Conservation (phyloP, 2,329 filamentous ascomycete genomes). For the Sarocladiaceae sp. region DNA sequence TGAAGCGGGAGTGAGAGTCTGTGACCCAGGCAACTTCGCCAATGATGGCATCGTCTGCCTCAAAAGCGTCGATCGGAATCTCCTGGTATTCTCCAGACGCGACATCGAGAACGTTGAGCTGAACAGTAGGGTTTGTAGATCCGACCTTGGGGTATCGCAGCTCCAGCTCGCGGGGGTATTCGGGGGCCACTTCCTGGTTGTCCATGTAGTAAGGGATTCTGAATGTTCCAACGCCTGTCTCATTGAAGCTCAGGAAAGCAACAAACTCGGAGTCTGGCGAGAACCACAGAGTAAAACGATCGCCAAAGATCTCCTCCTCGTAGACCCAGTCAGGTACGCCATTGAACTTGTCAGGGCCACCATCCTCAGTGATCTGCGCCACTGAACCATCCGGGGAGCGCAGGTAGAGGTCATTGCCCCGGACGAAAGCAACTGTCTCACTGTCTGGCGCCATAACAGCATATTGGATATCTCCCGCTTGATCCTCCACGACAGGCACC, state of each 20-base stretch:
- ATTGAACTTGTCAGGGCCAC: conserved; percentile 56
- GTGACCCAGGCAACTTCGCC: conserved; percentile 65
- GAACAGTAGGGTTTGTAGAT: conserved; percentile 58
- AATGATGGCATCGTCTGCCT: conserved; percentile 55
- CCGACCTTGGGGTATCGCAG: conserved; percentile 65
- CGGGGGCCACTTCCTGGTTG: conserved; percentile 46
- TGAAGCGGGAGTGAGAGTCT: conserved; percentile 50
- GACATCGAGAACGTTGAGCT: conserved; percentile 52
- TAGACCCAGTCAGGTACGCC: conserved; percentile 76
- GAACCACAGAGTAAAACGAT: conserved; percentile 85
- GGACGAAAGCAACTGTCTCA: conserved; percentile 59
- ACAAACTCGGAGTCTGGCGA: conserved; percentile 79
- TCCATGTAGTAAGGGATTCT: conserved; percentile 63
- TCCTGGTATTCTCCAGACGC: conserved; percentile 35
- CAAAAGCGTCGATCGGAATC: conserved; percentile 50
- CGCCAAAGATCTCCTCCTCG: conserved; percentile 57
- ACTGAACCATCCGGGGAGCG: conserved; percentile 33
- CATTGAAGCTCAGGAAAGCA: conserved; percentile 83
- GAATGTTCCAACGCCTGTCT: conserved; percentile 62
- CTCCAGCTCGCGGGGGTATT: conserved; percentile 56
- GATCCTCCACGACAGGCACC: conserved; percentile 50
- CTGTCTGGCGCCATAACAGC: conserved; percentile 54
- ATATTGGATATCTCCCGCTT: conserved; percentile 60
- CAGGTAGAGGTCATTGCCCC: conserved; percentile 59
- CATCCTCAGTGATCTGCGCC: conserved; percentile 52